phyloP scores from a whole-genome alignment of 805 yeast species.

The Metschnikowia sp. region DNA sequence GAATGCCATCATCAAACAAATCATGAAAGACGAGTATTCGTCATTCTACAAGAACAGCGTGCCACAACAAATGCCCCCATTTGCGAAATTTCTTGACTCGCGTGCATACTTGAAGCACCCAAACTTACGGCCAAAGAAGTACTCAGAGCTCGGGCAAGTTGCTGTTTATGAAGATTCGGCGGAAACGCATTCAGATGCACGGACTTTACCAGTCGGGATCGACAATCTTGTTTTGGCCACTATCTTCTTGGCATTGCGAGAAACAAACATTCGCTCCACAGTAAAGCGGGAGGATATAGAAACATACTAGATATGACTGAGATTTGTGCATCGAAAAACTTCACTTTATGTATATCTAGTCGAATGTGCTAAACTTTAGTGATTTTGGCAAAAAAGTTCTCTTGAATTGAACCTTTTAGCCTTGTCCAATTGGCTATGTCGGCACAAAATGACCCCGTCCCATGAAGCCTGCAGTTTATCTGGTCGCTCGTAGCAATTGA shows the following conservation, averaged over 20 bases:
- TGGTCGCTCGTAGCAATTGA: too few relatives aligned
- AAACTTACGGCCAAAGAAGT: constrained; percentile 32
- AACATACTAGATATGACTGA: neutral
- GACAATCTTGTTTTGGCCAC: constrained; percentile 33
- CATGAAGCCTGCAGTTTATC: too few relatives aligned
- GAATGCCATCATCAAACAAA: constrained; percentile 23
- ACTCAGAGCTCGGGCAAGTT: constrained; percentile 30
- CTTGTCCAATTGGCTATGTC: too few relatives aligned
- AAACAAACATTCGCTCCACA: constrained; percentile 24
- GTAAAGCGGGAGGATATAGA: constrained; percentile 2
- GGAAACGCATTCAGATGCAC: constrained; percentile 14
- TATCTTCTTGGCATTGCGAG: constrained; percentile 31
- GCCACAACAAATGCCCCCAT: constrained; percentile 37
- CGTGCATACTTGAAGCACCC: constrained; percentile 18
- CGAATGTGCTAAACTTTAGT: too few relatives aligned
- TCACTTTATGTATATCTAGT: too few relatives aligned
- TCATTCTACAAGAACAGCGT: constrained; percentile 16
- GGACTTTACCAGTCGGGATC: constrained; percentile 27
- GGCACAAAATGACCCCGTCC: too few relatives aligned
- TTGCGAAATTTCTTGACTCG: constrained; percentile 33
- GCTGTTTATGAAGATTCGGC: constrained; percentile 28
- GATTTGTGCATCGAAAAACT: too few relatives aligned
- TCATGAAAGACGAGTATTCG: constrained; percentile 2
- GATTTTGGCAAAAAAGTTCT: too few relatives aligned
- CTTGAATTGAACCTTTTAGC: too few relatives aligned